Base-by-base conservation (phyloP, 805 yeast species). In the Myxozyma lipomycoides region DNA sequence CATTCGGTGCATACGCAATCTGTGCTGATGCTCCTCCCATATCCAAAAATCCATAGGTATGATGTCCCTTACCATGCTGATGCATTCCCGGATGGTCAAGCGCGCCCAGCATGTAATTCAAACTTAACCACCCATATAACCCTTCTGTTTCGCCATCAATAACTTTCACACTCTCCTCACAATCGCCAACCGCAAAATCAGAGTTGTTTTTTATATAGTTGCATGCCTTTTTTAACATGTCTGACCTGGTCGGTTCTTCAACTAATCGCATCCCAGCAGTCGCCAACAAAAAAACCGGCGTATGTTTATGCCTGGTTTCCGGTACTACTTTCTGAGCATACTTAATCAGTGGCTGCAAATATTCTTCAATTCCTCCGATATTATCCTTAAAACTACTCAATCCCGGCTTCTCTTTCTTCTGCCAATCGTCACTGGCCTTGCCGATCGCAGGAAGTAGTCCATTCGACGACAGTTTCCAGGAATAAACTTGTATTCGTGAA, bases 1-100 rank as follows among this genome's bases (percentile, higher is more conserved):
- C 56, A 37, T 76, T 74, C 0, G 97, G 97, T 6, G 86, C 89
- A 74, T 90, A 93, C 6, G 98, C 95, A 21, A 93, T 79, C 64
- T 93, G 98, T 0, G 96, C 88, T 1, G 96, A 88, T 0, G 98
- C 98, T 12, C 98, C 98, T 15, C 98, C 98, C 98, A 93, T 93
- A 67, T 93, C 98, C 91, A 93, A 84, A 61, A 93, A 91, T 3
- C 98, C 98, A 58, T 78, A 83, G 0, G 95, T 81, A n/a, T 68
- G 68, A 60, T 78, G 84, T 2, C 43, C 59, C 5, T 48, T 46
- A 1, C 67, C 64, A 9, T 64, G 66, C 1, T 56, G 48, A 22
- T 57, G 64, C 10, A 52, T 52, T 3, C 57, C 62, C 3, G 69
- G 59, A 34, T 74, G 65, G 53, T 82, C 74, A 43, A 86, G 71